Base-by-base conservation (phyloP, 2,329 filamentous ascomycete species). In the Fusarium sambucinum region DNA sequence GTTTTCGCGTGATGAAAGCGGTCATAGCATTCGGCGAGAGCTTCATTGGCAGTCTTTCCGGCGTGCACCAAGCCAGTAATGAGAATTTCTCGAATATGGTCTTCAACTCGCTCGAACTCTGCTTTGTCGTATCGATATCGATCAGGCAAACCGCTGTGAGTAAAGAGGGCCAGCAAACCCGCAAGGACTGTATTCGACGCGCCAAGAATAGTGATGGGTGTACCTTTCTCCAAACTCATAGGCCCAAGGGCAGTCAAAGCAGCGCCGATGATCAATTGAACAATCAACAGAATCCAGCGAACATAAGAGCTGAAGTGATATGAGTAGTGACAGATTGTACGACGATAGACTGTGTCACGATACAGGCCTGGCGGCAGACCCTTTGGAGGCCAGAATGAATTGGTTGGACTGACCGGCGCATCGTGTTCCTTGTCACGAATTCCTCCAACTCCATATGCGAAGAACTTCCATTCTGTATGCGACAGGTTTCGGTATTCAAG, bases 91-190 rank as follows among this genome's bases (percentile, higher is more conserved):
- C 83, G 83, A 70, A 87, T 78, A 67, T 82, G 78, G 59, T 86
- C 83, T 66, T 86, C 84, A 29, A 86, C 77, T 38, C 81, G 78
- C 53, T 79, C 78, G 69, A 85, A 86, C 70, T 86, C 83, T 29
- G 80, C 78, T 67, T 80, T 81, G 69, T 86, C 80, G 50, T 80
- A 81, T 29, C 84, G 79, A 66, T 86, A 86, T 10, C 84, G 77
- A 62, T 86, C 83, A 4, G 85, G 84, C 19, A 87, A 71, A 2
- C 85, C 85, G 60, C 83, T 86, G 70, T 86, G 86, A 74, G 86
- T 84, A 59, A 87, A 69, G 17, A 86, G 76, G 4, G 83, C 85
- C 6, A 87, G 77, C 9, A 86, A 70, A 3, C 85, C 85, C 10
- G 85, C 82, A 40, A 81, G 77, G 55, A 84, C 74, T 1, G 85